These are phyloP conservation scores for Tieghemostelium lacteum DNA, from an alignment of 78 protist species.

Conservation along the genomic window DNA sequence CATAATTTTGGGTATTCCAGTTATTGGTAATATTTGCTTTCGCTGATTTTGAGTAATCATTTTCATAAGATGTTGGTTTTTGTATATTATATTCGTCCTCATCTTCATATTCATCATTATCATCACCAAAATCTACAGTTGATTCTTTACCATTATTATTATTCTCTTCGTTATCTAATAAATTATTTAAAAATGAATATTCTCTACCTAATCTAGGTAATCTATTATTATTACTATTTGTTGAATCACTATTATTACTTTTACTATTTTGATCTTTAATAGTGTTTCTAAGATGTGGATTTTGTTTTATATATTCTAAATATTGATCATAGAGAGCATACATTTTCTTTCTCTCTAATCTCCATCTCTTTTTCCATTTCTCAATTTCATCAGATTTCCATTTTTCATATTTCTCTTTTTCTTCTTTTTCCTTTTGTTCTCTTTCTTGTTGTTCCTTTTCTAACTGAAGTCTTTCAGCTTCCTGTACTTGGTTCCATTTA, in stretches of 20 bases:
- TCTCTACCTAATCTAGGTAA: not conserved
- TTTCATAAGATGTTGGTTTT: not conserved
- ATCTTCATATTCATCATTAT: not conserved
- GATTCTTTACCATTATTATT: not conserved
- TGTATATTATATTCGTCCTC: not conserved
- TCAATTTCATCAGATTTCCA: not conserved
- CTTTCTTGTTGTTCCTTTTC: slow-evolving; percentile 4
- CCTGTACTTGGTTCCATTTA: not conserved
- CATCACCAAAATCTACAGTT: not conserved
- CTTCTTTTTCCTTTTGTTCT: not conserved
- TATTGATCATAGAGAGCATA: slow-evolving; percentile 36
- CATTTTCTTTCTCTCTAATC: slow-evolving; percentile 55
- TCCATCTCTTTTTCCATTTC: slow-evolving; percentile 28
- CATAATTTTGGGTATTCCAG: not conserved
- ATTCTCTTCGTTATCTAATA: not conserved
- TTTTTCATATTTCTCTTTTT: not conserved
- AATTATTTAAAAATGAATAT: not conserved
- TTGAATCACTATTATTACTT: slow-evolving; percentile 3
- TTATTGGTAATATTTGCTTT: not conserved
- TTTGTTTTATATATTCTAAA: slow-evolving; percentile 12
- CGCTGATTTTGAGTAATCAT: slow-evolving; percentile 9
- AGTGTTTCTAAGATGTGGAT: slow-evolving; percentile 6
- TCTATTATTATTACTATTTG: not conserved
- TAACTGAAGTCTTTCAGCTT: too few relatives aligned
- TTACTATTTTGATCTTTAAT: not conserved